Evolutionary conservation across 2,329 filamentous ascomycete species (phyloP).

Genomic region (Verticillium alfalfae): DNA sequence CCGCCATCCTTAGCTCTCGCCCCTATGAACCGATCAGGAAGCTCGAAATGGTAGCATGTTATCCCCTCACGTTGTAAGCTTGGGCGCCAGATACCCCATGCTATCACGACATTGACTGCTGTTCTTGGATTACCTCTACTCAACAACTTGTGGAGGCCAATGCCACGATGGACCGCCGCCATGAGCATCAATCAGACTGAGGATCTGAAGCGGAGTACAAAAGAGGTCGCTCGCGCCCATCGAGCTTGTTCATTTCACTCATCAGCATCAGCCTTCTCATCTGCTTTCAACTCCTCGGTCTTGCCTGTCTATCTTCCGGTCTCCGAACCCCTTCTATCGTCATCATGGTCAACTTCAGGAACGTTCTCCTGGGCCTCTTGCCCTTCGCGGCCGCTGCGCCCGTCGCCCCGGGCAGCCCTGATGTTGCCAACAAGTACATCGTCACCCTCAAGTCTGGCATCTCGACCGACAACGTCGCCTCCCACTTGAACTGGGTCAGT

Average conservation of each 20-base stretch:
- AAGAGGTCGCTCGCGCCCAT: not conserved
- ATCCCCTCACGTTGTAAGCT: not conserved
- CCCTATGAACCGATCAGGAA: not conserved
- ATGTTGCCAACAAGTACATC: conserved; percentile 30
- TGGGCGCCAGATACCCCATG: not conserved
- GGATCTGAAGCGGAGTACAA: not conserved
- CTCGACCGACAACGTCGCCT: conserved; percentile 16
- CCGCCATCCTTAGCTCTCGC: not conserved
- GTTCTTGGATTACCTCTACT: not conserved
- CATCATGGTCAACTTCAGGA: conserved; percentile 2
- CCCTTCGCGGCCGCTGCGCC: conserved; percentile 1
- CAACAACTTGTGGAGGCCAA: not conserved
- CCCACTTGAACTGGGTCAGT: conserved; percentile 21
- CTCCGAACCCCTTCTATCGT: not conserved
- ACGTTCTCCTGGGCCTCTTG: not conserved
- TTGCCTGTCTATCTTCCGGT: not conserved
- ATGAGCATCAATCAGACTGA: not conserved
- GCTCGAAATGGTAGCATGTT: not conserved
- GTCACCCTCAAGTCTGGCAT: conserved; percentile 35
- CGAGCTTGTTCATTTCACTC: not conserved
- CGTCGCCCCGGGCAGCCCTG: not conserved
- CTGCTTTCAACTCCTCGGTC: not conserved
- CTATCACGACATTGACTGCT: not conserved
- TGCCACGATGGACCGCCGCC: not conserved
- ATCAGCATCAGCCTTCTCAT: not conserved